Evolutionary conservation across 2,329 filamentous ascomycete genomes (phyloP), one percentile per base, ranked within the genome.

Genomic region (Ceratocystis cubensis): DNA sequence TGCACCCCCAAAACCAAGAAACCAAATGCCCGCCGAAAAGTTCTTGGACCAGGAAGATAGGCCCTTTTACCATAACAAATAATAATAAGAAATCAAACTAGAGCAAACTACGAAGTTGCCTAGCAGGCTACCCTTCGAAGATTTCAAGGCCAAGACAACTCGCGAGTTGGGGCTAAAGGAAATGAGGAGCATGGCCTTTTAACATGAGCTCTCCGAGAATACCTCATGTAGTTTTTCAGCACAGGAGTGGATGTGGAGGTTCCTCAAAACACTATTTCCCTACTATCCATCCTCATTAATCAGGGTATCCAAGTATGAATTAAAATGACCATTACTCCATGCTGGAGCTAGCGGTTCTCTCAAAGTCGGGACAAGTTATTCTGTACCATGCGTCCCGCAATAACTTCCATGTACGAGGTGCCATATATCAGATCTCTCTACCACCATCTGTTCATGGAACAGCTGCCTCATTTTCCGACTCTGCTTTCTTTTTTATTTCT

Each of bases 401-500:
- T 41, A 41, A 13, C 10, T 41, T 15, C 13, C 37, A 15, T 15
- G 37, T 15, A 41, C 10, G 3, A 41, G 1, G 37, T 15, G 13
- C 37, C 13, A 41, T 15, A 4, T 41, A 5, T 15, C 37, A 41
- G 10, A 41, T 5, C 10, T 15, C 37, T 15, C 37, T 41, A 15
- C 37, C 37, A 41, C 3, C 37, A 41, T 41, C 37, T 41, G 37
- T 41, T 41, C 37, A 41, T 41, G 37, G 3, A 13, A 41, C 37
- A 28, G 33, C n/a, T 37, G 56, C 22, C 30, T 63, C 57, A 15
- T 41, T 44, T n/a, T 46, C 28, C 56, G 80, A 79, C 69, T 82
- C 80, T 1, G 79, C 80, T 0, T 77, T 77, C 25, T 81, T 80
- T 33, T 80, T 77, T 2, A 79, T 81, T 69, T 79, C 80, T 69